Evolutionary conservation across 768 basidiomycete species (phyloP).

Genomic region (Lentinula guzmanii): DNA sequence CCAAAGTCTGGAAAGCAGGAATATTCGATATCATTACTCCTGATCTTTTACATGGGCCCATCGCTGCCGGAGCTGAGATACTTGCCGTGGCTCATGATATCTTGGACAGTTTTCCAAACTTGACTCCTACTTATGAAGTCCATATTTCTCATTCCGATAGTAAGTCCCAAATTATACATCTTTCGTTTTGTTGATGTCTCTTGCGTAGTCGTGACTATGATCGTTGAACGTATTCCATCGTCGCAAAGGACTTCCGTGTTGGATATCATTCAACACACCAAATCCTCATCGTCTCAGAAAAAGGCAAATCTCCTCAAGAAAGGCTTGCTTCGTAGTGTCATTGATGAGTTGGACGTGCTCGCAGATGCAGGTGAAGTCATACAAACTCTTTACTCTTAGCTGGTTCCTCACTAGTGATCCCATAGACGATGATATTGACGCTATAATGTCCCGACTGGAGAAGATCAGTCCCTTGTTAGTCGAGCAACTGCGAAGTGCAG

Average conservation of each 20-base stretch:
- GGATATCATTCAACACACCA: slow-evolving; percentile 61
- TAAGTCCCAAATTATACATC: slow-evolving; percentile 26
- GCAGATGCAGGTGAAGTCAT: slow-evolving; percentile 48
- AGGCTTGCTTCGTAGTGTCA: slow-evolving; percentile 56
- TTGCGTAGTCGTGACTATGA: slow-evolving; percentile 56
- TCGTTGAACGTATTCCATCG: slow-evolving; percentile 55
- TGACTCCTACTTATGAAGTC: slow-evolving; percentile 64
- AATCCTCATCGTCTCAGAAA: slow-evolving; percentile 63
- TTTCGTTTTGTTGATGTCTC: slow-evolving; percentile 6
- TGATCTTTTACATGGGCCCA: slow-evolving; percentile 55
- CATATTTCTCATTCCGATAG: slow-evolving; percentile 75
- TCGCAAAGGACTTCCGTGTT: slow-evolving; percentile 50
- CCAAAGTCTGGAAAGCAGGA: slow-evolving; percentile 65
- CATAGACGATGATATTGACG: slow-evolving; percentile 60
- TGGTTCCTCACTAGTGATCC: background rate
- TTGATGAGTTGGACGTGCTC: slow-evolving; percentile 72
- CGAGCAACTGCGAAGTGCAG: slow-evolving; percentile 37
- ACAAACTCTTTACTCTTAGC: background rate
- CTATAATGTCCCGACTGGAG: slow-evolving; percentile 48
- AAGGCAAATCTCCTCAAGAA: slow-evolving; percentile 64
- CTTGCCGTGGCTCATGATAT: slow-evolving; percentile 63
- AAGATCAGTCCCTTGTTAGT: slow-evolving; percentile 51
- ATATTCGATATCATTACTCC: slow-evolving; percentile 81
- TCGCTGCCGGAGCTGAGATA: slow-evolving; percentile 70
- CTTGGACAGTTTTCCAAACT: slow-evolving; percentile 66